Conservation (phyloP, 2,329 filamentous ascomycete species). For the Penicillium sp. region DNA sequence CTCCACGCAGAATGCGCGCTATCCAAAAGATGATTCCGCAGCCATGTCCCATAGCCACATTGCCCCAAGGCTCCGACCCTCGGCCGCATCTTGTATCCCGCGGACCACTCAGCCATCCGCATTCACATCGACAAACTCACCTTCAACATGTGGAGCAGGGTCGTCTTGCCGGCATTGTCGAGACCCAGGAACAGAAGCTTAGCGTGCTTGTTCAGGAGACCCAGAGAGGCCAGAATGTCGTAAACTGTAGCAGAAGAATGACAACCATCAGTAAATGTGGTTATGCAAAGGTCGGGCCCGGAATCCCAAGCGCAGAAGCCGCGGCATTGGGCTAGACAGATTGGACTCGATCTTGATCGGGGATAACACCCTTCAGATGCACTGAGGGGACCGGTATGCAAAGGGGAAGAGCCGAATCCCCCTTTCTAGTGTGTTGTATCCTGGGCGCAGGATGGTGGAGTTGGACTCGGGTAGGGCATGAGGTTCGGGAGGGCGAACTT, state of each 20-base stretch:
- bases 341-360: neutral
- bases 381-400: too few species aligned
- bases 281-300: constrained; percentile 1
- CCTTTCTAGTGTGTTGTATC: constrained; percentile 1
- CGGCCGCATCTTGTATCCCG: neutral
- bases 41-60: neutral
- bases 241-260: constrained; percentile 64
- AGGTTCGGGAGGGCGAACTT: constrained; percentile 47
- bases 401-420: neutral
- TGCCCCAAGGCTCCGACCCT: neutral
- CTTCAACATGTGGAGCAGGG: constrained; percentile 93
- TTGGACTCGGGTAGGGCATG: constrained; percentile 16
- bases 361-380: neutral
- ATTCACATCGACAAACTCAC: constrained; percentile 52
- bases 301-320: constrained; percentile 20
- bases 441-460: constrained; percentile 9
- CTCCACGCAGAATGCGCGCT: neutral
- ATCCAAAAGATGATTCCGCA: neutral
- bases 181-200: constrained; percentile 93
- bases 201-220: constrained; percentile 91
- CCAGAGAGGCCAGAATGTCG: constrained; percentile 84
- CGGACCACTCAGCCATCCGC: constrained; percentile 7
- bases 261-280: constrained; percentile 13
- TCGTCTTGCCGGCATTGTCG: constrained; percentile 94
- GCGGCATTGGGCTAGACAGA: constrained; percentile 8